Evolutionary conservation across 371 early-diverging fungal species (phyloP), one percentile per base, ranked within the genome.

Genomic region (Mucor sp.): DNA sequence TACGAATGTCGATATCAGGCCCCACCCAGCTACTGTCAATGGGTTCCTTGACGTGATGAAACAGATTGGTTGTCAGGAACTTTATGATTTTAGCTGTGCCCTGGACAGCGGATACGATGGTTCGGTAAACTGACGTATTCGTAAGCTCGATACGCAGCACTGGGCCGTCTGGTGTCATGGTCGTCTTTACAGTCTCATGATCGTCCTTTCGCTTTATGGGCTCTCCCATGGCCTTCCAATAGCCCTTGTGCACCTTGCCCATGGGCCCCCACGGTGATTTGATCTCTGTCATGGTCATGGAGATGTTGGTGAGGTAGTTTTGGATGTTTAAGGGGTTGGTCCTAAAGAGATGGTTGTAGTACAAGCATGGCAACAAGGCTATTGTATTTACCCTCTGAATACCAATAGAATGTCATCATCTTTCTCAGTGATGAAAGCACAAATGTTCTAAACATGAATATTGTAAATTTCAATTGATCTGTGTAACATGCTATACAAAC

Each of bases 311-410:
- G 60, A 86, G 69, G 62, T 85, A 86, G 35, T 88, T 85, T 60
- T 85, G 86, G 17, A 88, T 85, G 68, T 88, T 88, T 32, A 88
- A 60, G 12, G 88, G 88, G 63, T 86, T 87, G 9, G 88, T 85
- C 27, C 88, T 82, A 67, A 12, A 12, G 17, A 11, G 23, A 15
- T 11, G 39, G 43, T 17, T 41, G 41, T 41, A 27, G 6, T 15
- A 30, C 12, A 25, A 30, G 6, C 19, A 28, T 64, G n/a, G 7
- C 17, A 43, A 27, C 9, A 9, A 12, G 53, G 14, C 25, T 15
- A 15, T 53, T 53, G 27, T 53, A 53, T 21, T 47, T 62, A 82
- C 80, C 83, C 88, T 62, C 88, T 79, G 67, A 88, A 88, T 12
- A 88, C 85, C 4, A 88, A 68, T 39, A 85, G 65, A 35, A 86